Evolutionary conservation across 2,329 filamentous ascomycete species (phyloP).

Genomic region (Plectosphaerella sp.): DNA sequence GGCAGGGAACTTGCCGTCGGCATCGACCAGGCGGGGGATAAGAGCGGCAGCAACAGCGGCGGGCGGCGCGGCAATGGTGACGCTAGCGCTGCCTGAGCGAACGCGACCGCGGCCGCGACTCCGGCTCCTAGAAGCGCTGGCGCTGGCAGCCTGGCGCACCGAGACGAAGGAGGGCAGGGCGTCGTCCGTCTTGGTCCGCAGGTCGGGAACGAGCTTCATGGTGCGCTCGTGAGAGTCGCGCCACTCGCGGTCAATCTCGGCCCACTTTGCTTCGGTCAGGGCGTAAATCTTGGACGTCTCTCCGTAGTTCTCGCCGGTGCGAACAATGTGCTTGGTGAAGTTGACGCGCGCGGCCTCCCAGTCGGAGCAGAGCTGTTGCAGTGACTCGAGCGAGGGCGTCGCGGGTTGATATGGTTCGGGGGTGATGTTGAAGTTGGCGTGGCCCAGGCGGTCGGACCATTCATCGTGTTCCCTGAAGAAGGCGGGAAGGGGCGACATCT

Average conservation of each 20-base stretch:
- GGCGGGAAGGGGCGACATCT: slow-evolving; percentile 37
- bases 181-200: slow-evolving; percentile 22
- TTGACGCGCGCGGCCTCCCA: slow-evolving; percentile 83
- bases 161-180: slow-evolving; percentile 13
- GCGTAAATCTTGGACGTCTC: slow-evolving; percentile 83
- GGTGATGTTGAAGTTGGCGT: slow-evolving; percentile 87
- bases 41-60: slow-evolving; percentile 45
- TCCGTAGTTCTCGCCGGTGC: slow-evolving; percentile 87
- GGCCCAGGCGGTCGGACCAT: slow-evolving; percentile 82
- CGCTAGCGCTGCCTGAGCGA: slow-evolving; percentile 36
- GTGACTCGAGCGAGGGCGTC: slow-evolving; percentile 49
- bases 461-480: slow-evolving; percentile 68
- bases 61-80: slow-evolving; percentile 23
- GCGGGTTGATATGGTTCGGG: slow-evolving; percentile 76
- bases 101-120: slow-evolving; percentile 32
- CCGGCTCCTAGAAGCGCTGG: slow-evolving; percentile 27
- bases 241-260: slow-evolving; percentile 73
- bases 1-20: slow-evolving; percentile 80
- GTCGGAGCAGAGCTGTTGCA: slow-evolving; percentile 65
- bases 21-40: slow-evolving; percentile 65
- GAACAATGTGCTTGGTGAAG: slow-evolving; percentile 83
- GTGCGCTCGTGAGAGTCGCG: slow-evolving; percentile 63
- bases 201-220: slow-evolving; percentile 43
- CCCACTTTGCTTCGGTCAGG: slow-evolving; percentile 86
- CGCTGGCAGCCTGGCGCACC: neutral